phyloP scores from a whole-genome alignment of 441 rosid species.

The Manihot esculenta region DNA sequence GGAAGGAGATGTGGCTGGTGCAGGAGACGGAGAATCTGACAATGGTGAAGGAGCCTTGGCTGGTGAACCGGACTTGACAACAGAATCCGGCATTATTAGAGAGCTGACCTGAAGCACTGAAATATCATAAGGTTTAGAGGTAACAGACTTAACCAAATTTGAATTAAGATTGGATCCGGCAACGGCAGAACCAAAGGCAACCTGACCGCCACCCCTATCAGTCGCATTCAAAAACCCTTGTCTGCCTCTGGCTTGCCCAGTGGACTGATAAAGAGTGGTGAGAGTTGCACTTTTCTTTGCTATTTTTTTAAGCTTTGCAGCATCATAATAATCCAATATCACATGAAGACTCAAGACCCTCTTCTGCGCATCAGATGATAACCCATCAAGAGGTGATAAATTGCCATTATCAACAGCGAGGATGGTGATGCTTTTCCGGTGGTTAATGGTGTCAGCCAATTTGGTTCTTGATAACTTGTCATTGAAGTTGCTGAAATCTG shows the following conservation, averaged over 20 bases:
- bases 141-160: constrained; percentile 39
- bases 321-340: constrained; percentile 66
- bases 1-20: constrained; percentile 23
- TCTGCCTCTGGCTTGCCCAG: constrained; percentile 44
- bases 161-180: constrained; percentile 36
- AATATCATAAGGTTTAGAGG: constrained; percentile 54
- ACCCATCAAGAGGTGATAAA: constrained; percentile 30
- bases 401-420: constrained; percentile 50
- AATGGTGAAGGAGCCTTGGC: constrained; percentile 21
- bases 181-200: constrained; percentile 47
- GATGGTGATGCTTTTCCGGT: constrained; percentile 58
- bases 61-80: constrained; percentile 25
- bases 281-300: constrained; percentile 35
- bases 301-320: constrained; percentile 37
- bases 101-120: constrained; percentile 62
- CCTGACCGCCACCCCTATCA: neutral
- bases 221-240: constrained; percentile 68
- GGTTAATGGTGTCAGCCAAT: constrained; percentile 37
- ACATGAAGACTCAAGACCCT: constrained; percentile 57
- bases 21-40: too few species aligned
- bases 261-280: constrained; percentile 65
- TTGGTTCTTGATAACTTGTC: constrained; percentile 39
- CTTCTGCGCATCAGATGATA: constrained; percentile 36
- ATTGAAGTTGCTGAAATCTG: constrained; percentile 53
- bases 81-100: constrained; percentile 51